These are phyloP conservation scores for Mycena venus DNA, from an alignment of 768 basidiomycete species.

Conservation along the genomic window DNA sequence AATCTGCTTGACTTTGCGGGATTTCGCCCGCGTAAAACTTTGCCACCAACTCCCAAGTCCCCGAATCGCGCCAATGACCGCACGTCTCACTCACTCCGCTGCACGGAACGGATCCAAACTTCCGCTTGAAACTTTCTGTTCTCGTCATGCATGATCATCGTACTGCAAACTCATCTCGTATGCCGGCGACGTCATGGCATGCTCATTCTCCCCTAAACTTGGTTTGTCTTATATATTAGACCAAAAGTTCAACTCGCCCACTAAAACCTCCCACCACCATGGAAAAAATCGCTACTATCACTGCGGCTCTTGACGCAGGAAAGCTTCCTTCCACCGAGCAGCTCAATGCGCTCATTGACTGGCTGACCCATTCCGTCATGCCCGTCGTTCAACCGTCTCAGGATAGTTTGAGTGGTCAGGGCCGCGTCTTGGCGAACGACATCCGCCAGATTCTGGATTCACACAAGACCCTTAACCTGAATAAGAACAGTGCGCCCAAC, in stretches of 20 bases:
- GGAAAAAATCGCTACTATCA: constrained; percentile 72
- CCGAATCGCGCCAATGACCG: too few species aligned
- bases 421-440: constrained; percentile 63
- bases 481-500: constrained; percentile 68
- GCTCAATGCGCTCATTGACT: constrained; percentile 65
- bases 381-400: constrained; percentile 57
- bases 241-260: too few species aligned
- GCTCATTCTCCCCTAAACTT: neutral
- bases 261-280: constrained; percentile 53
- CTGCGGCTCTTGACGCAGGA: constrained; percentile 79
- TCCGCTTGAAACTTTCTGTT: too few species aligned
- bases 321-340: constrained; percentile 79
- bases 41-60: too few species aligned
- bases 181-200: neutral
- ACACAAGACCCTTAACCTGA: constrained; percentile 64
- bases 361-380: constrained; percentile 63
- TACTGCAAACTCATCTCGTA: too few species aligned
- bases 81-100: too few species aligned
- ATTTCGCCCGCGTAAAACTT: too few species aligned
- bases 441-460: constrained; percentile 67
- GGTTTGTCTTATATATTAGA: neutral
- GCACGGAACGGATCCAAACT: too few species aligned
- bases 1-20: too few species aligned
- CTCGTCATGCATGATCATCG: too few species aligned
- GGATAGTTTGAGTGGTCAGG: constrained; percentile 67